Percentiles rank a stretch among this genome's conserved stretches.
phyloP scores from a whole-genome alignment of 2,329 filamentous ascomycete genomes.

The Trichoderma aggressivum region DNA sequence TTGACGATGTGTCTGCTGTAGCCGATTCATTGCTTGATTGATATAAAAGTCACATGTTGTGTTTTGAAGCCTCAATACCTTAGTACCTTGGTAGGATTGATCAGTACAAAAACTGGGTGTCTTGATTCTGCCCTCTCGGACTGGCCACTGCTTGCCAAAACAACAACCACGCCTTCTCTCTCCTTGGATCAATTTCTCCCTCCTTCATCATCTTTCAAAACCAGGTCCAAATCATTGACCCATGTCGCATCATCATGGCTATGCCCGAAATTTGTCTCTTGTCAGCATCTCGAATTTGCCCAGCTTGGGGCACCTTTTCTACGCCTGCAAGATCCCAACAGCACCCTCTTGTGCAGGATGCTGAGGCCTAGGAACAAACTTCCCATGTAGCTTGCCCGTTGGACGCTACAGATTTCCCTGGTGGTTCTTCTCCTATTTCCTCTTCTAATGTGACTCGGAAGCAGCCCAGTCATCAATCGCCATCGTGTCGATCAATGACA shows the following conservation, averaged over 20 bases:
- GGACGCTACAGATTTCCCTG: neutral
- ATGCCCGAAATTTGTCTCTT: neutral
- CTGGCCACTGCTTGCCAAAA: neutral
- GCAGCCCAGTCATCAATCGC: neutral
- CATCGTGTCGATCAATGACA: neutral
- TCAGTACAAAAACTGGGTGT: neutral
- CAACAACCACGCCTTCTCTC: neutral
- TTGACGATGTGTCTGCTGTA: no score
- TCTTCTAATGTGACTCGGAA: neutral
- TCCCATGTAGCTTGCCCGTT: neutral
- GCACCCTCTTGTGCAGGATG: neutral
- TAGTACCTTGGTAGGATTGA: no score
- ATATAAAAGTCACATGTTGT: neutral
- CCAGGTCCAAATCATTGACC: neutral
- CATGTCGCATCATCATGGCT: neutral
- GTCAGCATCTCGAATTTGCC: neutral
- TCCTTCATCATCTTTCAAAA: neutral
- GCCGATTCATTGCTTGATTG: neutral
- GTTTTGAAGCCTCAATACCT: neutral
- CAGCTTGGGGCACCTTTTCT: neutral
- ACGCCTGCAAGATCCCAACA: neutral
- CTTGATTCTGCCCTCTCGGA: neutral
- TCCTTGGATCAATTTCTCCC: neutral
- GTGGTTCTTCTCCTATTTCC: neutral
- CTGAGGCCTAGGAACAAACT: neutral